These are phyloP conservation scores for Ilex paraguariensis DNA, from an alignment of 305 asterid genomes.

Conservation along the genomic window DNA sequence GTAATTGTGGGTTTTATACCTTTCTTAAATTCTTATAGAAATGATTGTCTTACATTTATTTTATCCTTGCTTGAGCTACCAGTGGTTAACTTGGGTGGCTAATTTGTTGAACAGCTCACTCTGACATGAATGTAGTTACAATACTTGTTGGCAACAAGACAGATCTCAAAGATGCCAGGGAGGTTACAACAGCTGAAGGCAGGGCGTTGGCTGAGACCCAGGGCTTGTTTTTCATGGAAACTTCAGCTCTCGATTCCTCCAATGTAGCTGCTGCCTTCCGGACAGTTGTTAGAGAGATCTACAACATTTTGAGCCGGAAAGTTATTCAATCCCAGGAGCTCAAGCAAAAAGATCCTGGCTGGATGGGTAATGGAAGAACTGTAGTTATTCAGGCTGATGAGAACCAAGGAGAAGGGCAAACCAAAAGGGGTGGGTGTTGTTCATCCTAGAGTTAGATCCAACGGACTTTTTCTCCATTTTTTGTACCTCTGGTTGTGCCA, in stretches of 20 bases:
- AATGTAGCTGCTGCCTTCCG: neutral
- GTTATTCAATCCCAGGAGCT: neutral
- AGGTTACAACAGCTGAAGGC: neutral
- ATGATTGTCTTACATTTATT: too few species aligned
- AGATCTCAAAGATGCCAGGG: neutral
- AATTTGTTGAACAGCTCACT: neutral
- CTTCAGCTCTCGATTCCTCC: conserved; percentile 1
- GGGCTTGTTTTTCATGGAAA: conserved; percentile 1
- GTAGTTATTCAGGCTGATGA: neutral
- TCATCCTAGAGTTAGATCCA: neutral
- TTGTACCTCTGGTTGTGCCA: too few species aligned
- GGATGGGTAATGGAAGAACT: neutral
- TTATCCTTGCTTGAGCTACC: too few species aligned
- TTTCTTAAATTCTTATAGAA: too few species aligned
- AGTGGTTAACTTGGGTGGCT: too few species aligned
- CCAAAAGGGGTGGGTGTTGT: neutral
- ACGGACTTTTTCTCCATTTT: too few species aligned
- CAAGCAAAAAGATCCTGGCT: neutral
- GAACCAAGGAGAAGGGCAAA: neutral
- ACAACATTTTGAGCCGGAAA: neutral
- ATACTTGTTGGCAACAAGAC: conserved; percentile 1
- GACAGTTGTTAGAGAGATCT: neutral
- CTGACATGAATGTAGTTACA: neutral
- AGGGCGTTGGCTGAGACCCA: neutral
- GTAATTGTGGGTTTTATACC: too few species aligned